Evolutionary conservation across 352 stramenopile species (phyloP).

Genomic region (Saprolegnia parasitica): DNA sequence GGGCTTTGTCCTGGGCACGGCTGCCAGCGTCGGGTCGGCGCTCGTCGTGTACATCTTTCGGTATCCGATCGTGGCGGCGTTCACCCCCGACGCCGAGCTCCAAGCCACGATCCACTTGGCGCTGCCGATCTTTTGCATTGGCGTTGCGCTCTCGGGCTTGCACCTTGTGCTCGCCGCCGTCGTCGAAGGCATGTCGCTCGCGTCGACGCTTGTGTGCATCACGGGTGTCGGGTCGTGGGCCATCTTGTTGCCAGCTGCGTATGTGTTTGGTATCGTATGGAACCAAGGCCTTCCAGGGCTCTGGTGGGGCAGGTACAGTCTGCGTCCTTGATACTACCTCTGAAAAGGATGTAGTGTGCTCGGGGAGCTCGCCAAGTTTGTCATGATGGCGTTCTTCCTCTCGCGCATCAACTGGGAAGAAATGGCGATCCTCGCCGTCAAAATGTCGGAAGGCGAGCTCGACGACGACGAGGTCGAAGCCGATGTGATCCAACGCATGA

Average conservation of each 20-base stretch:
- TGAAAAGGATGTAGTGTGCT: conserved; percentile 35
- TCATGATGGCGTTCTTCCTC: conserved; percentile 51
- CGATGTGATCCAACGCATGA: conserved; percentile 51
- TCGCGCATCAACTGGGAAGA: conserved; percentile 62
- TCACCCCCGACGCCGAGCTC: conserved; percentile 61
- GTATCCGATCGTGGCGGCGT: conserved; percentile 45
- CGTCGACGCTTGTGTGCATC: conserved; percentile 63
- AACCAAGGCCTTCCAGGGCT: conserved; percentile 51
- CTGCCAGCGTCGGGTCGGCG: conserved; percentile 51
- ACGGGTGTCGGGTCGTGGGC: conserved; percentile 65
- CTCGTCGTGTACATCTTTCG: conserved; percentile 49
- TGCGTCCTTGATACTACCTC: not conserved
- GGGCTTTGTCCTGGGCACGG: conserved; percentile 57
- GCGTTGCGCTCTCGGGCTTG: conserved; percentile 66
- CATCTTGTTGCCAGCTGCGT: conserved; percentile 60
- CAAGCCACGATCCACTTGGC: conserved; percentile 45
- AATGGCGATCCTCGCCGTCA: conserved; percentile 60
- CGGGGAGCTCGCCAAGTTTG: conserved; percentile 71
- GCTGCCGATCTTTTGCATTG: conserved; percentile 64
- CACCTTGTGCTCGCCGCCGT: conserved; percentile 74
- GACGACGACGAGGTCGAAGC: conserved; percentile 55
- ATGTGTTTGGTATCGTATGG: conserved; percentile 50
- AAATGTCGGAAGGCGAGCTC: conserved; percentile 54
- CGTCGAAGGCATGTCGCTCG: conserved; percentile 74
- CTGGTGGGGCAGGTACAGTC: conserved; percentile 51